These are phyloP conservation scores for Excoecaria cochinchinensis DNA, from an alignment of 345 rosid species.

Conservation along the genomic window DNA sequence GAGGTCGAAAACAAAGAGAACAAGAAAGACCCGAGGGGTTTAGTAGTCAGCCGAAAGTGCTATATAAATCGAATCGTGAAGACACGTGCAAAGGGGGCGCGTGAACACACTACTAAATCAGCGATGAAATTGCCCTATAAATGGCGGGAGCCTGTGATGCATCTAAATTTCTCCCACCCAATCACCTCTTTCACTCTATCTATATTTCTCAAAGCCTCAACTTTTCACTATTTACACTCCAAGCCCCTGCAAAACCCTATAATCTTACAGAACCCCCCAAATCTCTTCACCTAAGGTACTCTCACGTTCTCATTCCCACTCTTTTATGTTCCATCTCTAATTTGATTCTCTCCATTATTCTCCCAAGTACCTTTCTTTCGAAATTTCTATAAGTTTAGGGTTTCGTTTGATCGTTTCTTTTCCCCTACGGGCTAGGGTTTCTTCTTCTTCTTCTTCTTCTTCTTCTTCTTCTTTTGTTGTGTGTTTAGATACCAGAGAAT, in stretches of 20 bases:
- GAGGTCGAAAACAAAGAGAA: too few relatives aligned
- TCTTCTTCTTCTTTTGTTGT: background rate
- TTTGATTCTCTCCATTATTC: constrained; percentile 6
- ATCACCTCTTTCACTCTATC: constrained; percentile 24
- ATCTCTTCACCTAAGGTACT: constrained; percentile 1
- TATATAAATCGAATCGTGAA: background rate
- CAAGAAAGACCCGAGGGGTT: too few relatives aligned
- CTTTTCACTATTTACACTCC: constrained; percentile 26
- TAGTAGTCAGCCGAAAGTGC: too few relatives aligned
- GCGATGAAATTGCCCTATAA: constrained; percentile 30
- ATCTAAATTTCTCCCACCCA: constrained; percentile 23
- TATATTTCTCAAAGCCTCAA: constrained; percentile 17
- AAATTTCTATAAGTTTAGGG: constrained; percentile 30
- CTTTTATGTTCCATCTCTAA: background rate
- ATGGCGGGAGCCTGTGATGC: constrained; percentile 37
- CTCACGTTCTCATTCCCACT: background rate
- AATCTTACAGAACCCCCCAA: constrained; percentile 13
- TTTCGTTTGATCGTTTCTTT: constrained; percentile 12
- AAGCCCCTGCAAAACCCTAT: constrained; percentile 28
- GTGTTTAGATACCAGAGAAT: background rate
- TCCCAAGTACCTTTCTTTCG: background rate
- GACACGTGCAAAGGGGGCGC: constrained; percentile 17
- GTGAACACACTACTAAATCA: constrained; percentile 4
- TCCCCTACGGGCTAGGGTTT: constrained; percentile 5
- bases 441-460: background rate